These are phyloP conservation scores for Hypoxylon sp. DNA, from an alignment of 2,329 filamentous ascomycete genomes.

Conservation along the genomic window DNA sequence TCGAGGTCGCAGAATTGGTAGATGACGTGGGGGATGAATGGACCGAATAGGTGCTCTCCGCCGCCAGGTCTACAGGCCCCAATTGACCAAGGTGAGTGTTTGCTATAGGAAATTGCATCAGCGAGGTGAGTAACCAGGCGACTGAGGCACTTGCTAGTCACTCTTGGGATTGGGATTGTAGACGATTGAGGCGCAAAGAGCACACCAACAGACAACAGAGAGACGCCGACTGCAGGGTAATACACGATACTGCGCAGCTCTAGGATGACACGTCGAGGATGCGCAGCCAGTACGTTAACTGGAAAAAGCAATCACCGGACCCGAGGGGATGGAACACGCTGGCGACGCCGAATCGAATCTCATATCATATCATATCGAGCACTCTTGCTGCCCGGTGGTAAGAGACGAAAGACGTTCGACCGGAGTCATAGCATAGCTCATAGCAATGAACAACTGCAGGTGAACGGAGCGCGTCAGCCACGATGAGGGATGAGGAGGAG, in stretches of 20 bases:
- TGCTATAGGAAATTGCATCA: constrained; percentile 10
- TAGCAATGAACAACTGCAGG: constrained; percentile 19
- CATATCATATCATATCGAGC: constrained; percentile 3
- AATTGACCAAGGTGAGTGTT: constrained; percentile 12
- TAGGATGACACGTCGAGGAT: constrained; percentile 22
- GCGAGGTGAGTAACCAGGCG: constrained; percentile 19
- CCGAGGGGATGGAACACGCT: constrained; percentile 29
- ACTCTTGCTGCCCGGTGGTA: neutral
- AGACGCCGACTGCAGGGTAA: constrained; percentile 26
- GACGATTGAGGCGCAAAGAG: constrained; percentile 29
- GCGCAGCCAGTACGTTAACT: constrained; percentile 17
- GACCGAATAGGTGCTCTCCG: constrained; percentile 19
- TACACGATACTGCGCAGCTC: constrained; percentile 14
- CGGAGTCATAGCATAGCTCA: constrained; percentile 20
- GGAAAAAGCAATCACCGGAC: constrained; percentile 23
- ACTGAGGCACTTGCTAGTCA: neutral
- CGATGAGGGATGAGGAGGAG: too few relatives aligned
- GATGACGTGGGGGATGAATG: constrained; percentile 29
- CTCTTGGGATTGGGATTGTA: neutral
- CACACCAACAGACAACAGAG: constrained; percentile 1
- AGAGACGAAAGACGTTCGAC: constrained; percentile 7
- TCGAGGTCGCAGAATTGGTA: constrained; percentile 33
- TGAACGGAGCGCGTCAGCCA: constrained; percentile 38
- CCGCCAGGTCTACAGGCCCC: constrained; percentile 24
- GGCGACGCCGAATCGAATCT: constrained; percentile 34